phyloP scores from a whole-genome alignment of 1,284 basidiomycete species.

The Pseudozyma thailandica region DNA sequence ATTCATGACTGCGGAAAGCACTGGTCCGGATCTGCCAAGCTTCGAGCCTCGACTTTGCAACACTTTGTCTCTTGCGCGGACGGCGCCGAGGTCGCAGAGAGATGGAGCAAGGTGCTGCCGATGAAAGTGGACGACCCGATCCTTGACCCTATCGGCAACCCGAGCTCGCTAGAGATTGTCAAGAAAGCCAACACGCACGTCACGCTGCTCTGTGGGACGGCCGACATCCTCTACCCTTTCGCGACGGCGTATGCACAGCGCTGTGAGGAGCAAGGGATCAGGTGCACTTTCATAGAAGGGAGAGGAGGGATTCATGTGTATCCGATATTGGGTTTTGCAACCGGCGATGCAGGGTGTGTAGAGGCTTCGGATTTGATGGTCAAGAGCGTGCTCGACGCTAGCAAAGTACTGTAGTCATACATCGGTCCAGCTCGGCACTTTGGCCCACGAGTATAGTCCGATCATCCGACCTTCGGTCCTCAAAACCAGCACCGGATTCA shows the following conservation, averaged over 20 bases:
- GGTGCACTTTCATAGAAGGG: constrained; percentile 9
- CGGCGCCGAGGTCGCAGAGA: neutral
- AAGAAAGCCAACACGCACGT: neutral
- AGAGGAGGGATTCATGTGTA: constrained; percentile 4
- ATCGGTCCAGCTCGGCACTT: too few species aligned
- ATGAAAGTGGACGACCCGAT: neutral
- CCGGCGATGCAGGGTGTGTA: neutral
- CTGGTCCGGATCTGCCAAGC: neutral
- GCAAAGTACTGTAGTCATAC: too few species aligned
- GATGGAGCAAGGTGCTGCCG: constrained; percentile 1
- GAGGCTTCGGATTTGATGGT: constrained; percentile 4
- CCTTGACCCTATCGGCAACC: neutral
- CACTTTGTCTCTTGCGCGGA: neutral
- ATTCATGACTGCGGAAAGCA: neutral
- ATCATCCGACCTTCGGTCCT: too few species aligned
- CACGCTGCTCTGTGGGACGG: constrained; percentile 6
- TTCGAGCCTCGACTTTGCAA: neutral
- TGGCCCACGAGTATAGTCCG: too few species aligned
- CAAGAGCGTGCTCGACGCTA: constrained; percentile 6
- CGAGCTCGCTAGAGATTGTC: constrained; percentile 1
- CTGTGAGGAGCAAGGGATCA: constrained; percentile 3
- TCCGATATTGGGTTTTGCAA: constrained; percentile 1
- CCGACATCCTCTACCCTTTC: constrained; percentile 2
- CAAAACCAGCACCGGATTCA: too few species aligned
- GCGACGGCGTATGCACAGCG: constrained; percentile 1